phyloP scores from a whole-genome alignment of 2,329 filamentous ascomycete species.

The Neocatenulostroma microsporum region DNA sequence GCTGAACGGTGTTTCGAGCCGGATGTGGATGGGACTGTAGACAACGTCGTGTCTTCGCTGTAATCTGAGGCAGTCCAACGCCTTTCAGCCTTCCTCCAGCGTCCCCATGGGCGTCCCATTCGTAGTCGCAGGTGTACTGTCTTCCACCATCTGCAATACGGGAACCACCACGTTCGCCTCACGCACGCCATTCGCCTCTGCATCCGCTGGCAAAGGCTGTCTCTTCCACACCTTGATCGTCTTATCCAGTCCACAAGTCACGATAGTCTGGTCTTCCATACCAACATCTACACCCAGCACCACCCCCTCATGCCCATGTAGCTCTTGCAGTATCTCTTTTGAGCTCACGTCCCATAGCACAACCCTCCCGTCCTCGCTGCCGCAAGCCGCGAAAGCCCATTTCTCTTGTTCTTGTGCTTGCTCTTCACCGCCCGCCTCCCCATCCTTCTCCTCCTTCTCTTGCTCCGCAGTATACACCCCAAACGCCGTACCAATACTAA shows the following conservation, averaged over 20 bases:
- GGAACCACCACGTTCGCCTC: neutral
- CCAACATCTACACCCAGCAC: slow-evolving; percentile 56
- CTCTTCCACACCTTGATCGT: slow-evolving; percentile 54
- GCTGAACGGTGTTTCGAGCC: too few relatives aligned
- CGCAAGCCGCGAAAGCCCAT: slow-evolving; percentile 64
- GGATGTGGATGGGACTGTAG: too few relatives aligned
- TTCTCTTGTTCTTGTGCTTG: slow-evolving; percentile 17
- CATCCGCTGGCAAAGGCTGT: slow-evolving; percentile 3
- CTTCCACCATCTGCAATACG: neutral
- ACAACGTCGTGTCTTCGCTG: too few relatives aligned
- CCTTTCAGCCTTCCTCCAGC: too few relatives aligned
- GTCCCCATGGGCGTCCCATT: slow-evolving; percentile 3
- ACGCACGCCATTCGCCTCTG: slow-evolving; percentile 1
- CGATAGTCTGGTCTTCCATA: slow-evolving; percentile 46
- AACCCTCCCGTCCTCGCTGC: slow-evolving; percentile 79
- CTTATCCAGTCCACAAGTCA: slow-evolving; percentile 55
- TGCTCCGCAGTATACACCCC: slow-evolving; percentile 52
- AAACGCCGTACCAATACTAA: slow-evolving; percentile 78
- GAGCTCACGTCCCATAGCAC: slow-evolving; percentile 84
- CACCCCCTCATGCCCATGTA: slow-evolving; percentile 50
- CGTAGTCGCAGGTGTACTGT: slow-evolving; percentile 1
- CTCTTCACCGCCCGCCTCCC: slow-evolving; percentile 8
- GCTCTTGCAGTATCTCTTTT: slow-evolving; percentile 70
- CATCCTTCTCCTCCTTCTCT: neutral
- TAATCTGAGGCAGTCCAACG: too few relatives aligned